Base-by-base conservation (phyloP, 169 alveolate genomes). In the Neospora caninum region DNA sequence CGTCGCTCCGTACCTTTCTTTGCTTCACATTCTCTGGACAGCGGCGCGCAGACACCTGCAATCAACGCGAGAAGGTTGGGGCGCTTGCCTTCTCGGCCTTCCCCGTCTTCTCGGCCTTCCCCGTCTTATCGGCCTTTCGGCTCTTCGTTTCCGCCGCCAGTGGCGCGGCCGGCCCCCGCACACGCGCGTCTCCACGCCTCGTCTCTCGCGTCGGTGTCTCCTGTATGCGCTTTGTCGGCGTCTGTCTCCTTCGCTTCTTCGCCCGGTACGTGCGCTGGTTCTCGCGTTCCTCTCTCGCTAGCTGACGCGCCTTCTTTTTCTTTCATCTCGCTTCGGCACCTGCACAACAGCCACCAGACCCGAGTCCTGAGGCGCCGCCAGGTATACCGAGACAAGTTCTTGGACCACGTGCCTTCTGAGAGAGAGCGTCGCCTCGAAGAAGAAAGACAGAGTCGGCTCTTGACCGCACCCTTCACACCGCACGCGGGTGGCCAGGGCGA, bases 311-410 rank as follows among this genome's bases (percentile, higher is more conserved):
- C 69, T 22, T 7, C 69, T 10, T 31, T 13, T 16, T 82, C 69
- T 41, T 41, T 27, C 89, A 6, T 0, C 39, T 82, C 54, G 6
- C 67, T n/a, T 6, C 41, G 67, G 20, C 39, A 0, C 36, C 89
- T 82, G 25, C 64, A 82, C 64, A 82, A 82, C 64, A 41, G 67
- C 34, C 89, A 82, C 41, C 89, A 82, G 41, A 67, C 89, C 25
- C 54, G 67, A 13, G 41, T 29, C 16, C 67, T 82, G 31, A 64
- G 89, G 25, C 64, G 89, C 6, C 89, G 41, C 25, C 89, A 41
- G 4, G 67, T 82, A n/a, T 42, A 82, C 29, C 29, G 89, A 9
- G 89, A 82, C 41, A 82, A 82, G 38, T 67, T 39, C 67, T 67
- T 82, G 67, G 89, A 82, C 38, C 34, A 43, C 67, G 41, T 82